A percentile compares a stretch with the other conserved stretches of the same genome.
Evolutionary conservation across 306 rosid genomes (phyloP).

Genomic region (Prunus salicina): DNA sequence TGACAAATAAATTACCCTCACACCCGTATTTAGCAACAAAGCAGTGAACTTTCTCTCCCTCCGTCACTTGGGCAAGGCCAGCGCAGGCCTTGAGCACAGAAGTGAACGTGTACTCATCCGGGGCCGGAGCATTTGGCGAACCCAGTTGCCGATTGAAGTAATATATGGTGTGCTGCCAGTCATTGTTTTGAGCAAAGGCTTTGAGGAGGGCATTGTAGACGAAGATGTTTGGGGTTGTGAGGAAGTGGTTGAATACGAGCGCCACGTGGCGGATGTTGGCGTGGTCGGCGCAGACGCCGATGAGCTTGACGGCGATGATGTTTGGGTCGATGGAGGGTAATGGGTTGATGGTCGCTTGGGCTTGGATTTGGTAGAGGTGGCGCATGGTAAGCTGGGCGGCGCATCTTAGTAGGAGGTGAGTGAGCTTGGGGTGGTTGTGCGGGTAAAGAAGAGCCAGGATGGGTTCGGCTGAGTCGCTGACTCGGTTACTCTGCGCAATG

Average conservation of each 20-base stretch:
- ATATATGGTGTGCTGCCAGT: conserved; percentile 29
- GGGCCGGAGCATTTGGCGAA: conserved; percentile 28
- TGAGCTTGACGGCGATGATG: conserved; percentile 39
- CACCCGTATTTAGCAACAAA: conserved; percentile 37
- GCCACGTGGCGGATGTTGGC: conserved; percentile 25
- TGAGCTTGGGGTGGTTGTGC: conserved; percentile 36
- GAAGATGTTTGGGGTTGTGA: conserved; percentile 29
- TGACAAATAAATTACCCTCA: conserved; percentile 33
- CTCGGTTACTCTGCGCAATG: not conserved
- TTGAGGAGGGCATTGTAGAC: conserved; percentile 43
- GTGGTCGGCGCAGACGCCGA: conserved; percentile 29
- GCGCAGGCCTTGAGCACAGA: conserved; percentile 50
- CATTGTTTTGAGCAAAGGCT: conserved; percentile 41
- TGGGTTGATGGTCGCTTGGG: conserved; percentile 30
- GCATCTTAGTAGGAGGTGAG: conserved; percentile 36
- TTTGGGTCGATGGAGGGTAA: conserved; percentile 40
- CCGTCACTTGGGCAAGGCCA: conserved; percentile 26
- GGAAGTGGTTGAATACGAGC: conserved; percentile 30
- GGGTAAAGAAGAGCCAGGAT: conserved; percentile 33
- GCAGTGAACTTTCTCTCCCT: conserved; percentile 41
- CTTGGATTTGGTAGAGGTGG: conserved; percentile 36
- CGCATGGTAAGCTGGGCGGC: conserved; percentile 33
- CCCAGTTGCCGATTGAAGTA: conserved; percentile 25
- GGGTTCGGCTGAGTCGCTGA: not conserved
- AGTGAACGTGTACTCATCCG: conserved; percentile 45